A percentile compares a stretch with the other conserved stretches of the same genome.
Evolutionary conservation across 1,284 basidiomycete genomes (phyloP).

Genomic region (Microbotryum scabiosae): DNA sequence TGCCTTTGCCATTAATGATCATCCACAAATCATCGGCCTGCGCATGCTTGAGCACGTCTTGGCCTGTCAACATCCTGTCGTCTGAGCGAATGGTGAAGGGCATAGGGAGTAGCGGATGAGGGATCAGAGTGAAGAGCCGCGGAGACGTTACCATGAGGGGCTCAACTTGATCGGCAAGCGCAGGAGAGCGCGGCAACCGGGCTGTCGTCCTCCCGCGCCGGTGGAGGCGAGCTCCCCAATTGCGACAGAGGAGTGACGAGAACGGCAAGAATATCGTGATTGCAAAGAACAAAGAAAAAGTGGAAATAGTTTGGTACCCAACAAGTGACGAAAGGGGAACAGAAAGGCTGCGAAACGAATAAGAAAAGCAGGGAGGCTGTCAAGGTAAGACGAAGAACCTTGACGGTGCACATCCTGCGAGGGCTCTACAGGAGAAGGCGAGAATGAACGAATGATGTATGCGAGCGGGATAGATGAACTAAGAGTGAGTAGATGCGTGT

Average conservation of each 20-base stretch:
- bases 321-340: conserved; percentile 44
- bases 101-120: background rate
- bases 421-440: too few relatives aligned
- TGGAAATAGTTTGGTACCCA: conserved; percentile 44
- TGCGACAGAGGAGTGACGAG: conserved; percentile 50
- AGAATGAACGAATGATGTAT: too few relatives aligned
- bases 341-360: conserved; percentile 7
- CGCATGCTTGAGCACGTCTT: conserved; percentile 79
- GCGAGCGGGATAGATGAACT: too few relatives aligned
- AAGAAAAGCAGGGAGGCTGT: background rate
- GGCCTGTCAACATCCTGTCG: conserved; percentile 37
- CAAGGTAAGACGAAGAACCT: background rate
- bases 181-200: background rate
- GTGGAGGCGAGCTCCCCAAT: background rate
- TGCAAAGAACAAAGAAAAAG: conserved; percentile 37
- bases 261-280: conserved; percentile 54
- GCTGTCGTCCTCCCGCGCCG: background rate
- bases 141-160: background rate
- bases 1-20: conserved; percentile 61
- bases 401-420: too few relatives aligned
- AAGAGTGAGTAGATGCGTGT: too few relatives aligned
- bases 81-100: background rate
- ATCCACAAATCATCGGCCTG: conserved; percentile 68
- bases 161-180: background rate
- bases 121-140: background rate